These are phyloP conservation scores for Parascedosporium putredinis DNA, from an alignment of 2,329 filamentous ascomycete genomes.

Conservation along the genomic window DNA sequence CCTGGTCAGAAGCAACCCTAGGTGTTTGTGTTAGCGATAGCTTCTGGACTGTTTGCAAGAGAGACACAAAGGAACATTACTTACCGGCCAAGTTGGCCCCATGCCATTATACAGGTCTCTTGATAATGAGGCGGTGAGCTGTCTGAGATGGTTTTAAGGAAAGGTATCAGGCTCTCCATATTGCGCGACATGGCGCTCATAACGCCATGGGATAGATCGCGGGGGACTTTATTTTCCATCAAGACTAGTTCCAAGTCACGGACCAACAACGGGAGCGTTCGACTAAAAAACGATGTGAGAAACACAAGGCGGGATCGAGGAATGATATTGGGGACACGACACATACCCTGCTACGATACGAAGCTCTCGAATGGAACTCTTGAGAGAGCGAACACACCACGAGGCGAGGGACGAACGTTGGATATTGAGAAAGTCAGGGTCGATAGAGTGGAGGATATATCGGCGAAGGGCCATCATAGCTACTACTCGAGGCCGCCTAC, in stretches of 20 bases:
- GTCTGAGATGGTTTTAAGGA: slow-evolving; percentile 62
- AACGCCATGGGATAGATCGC: slow-evolving; percentile 13
- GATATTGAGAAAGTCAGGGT: slow-evolving; percentile 52
- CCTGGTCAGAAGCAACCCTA: slow-evolving; percentile 64
- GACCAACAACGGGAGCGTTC: slow-evolving; percentile 57
- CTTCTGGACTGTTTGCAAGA: not conserved
- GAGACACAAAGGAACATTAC: slow-evolving; percentile 16
- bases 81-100: slow-evolving; percentile 71
- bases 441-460: slow-evolving; percentile 55
- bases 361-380: slow-evolving; percentile 76
- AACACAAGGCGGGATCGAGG: slow-evolving; percentile 7
- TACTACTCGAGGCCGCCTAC: slow-evolving; percentile 53
- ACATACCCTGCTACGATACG: slow-evolving; percentile 66
- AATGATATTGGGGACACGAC: slow-evolving; percentile 6
- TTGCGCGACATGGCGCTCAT: slow-evolving; percentile 9
- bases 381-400: slow-evolving; percentile 71
- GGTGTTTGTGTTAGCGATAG: not conserved
- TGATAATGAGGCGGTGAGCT: slow-evolving; percentile 57
- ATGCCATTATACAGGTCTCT: slow-evolving; percentile 76
- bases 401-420: slow-evolving; percentile 59
- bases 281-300: slow-evolving; percentile 28
- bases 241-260: slow-evolving; percentile 12
- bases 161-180: slow-evolving; percentile 47
- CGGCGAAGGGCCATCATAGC: slow-evolving; percentile 63
- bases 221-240: slow-evolving; percentile 12